Evolutionary conservation across 495 filamentous ascomycete species (phyloP).

Genomic region (Podospora anserina): DNA sequence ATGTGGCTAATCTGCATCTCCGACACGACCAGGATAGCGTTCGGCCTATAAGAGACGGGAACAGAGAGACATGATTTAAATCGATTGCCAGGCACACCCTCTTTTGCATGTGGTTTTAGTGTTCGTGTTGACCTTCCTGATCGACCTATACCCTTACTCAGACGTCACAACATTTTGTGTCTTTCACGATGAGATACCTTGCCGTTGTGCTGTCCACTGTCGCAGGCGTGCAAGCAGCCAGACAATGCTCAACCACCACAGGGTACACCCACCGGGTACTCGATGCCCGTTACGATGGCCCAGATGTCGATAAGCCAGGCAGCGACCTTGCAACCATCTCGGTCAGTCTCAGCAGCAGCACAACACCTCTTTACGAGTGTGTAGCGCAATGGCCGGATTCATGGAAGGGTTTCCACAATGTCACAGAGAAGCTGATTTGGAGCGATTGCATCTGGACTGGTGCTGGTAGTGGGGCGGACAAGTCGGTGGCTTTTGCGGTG

Average conservation of each 20-base stretch:
- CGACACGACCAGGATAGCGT: not conserved
- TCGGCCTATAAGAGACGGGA: not conserved
- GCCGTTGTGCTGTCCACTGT: not conserved
- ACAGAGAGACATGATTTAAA: not conserved
- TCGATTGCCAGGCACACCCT: not conserved
- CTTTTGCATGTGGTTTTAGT: not conserved
- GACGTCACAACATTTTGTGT: not conserved
- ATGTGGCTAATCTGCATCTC: not conserved
- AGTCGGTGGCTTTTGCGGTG: conserved; percentile 36
- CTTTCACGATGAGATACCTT: not conserved
- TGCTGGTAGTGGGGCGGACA: conserved; percentile 33
- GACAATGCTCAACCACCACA: conserved; percentile 28
- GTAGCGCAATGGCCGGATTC: conserved; percentile 39
- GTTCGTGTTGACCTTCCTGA: not conserved
- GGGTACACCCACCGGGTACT: conserved; percentile 28
- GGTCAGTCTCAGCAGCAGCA: conserved; percentile 28
- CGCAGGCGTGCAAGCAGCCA: conserved; percentile 16
- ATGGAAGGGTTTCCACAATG: conserved; percentile 38
- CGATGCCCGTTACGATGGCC: conserved; percentile 37
- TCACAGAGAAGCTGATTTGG: conserved; percentile 37
- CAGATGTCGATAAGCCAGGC: conserved; percentile 28
- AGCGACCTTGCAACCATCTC: conserved; percentile 35
- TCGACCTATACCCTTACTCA: not conserved
- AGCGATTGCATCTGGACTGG: conserved; percentile 44
- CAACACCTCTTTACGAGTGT: conserved; percentile 38